Conservation (phyloP, 2,329 filamentous ascomycete species). For the Myriosclerotinia curreyana region DNA sequence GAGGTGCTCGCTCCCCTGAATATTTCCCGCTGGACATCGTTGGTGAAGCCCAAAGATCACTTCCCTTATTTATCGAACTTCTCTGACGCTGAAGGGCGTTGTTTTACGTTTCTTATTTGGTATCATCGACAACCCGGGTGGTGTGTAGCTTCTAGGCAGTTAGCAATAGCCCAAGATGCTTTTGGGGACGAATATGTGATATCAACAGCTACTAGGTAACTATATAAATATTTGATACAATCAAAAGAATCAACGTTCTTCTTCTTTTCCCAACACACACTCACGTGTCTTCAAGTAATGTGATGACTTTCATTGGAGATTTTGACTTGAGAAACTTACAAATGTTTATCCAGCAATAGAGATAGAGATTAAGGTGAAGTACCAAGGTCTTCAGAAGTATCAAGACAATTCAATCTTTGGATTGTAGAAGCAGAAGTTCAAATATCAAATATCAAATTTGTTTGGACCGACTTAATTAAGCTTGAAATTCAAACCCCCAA, state of each 20-base stretch:
- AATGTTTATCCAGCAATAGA: neutral
- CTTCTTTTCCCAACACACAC: neutral
- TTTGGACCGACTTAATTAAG: neutral
- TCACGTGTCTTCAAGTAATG: neutral
- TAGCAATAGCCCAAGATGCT: neutral
- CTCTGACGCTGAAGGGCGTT: neutral
- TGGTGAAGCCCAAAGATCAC: neutral
- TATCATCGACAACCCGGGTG: neutral
- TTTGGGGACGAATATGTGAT: neutral
- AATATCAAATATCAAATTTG: neutral
- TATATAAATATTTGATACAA: neutral
- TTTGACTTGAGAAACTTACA: neutral
- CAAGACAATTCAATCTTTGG: neutral
- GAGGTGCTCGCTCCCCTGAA: neutral
- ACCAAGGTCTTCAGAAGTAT: neutral
- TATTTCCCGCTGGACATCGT: constrained; percentile 6
- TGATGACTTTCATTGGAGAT: neutral
- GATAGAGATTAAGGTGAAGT: neutral
- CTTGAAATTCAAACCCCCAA: neutral
- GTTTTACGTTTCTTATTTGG: neutral
- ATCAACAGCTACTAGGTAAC: neutral
- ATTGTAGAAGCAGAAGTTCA: neutral
- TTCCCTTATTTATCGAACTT: neutral
- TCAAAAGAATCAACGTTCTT: neutral
- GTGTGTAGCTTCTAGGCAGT: neutral